These are phyloP conservation scores for Dioscorea alata DNA, from an alignment of 106 monocot species.

Conservation along the genomic window DNA sequence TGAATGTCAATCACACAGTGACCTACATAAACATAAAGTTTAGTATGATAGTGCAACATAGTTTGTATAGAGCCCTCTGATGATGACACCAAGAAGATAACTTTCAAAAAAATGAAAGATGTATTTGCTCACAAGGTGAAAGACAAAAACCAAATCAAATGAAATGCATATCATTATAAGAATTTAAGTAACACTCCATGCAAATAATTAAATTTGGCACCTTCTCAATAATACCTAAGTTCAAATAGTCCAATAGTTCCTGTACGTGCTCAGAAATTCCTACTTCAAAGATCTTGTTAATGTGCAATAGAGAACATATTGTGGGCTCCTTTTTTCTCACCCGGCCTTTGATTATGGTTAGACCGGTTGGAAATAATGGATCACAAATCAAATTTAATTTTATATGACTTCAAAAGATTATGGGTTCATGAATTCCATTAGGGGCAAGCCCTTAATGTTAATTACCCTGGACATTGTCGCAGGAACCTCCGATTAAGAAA, in stretches of 20 bases:
- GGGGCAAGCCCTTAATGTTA: too few species aligned
- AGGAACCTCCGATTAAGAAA: too few species aligned
- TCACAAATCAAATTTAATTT: too few species aligned
- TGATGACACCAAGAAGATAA: neutral
- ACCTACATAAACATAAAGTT: slow-evolving; percentile 30
- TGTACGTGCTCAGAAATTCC: slow-evolving; percentile 74
- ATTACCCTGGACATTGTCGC: too few species aligned
- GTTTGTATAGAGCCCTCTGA: too few species aligned
- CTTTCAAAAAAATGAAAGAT: neutral
- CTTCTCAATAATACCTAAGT: slow-evolving; percentile 58
- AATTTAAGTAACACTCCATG: neutral
- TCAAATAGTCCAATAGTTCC: slow-evolving; percentile 50
- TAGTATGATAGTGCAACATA: too few species aligned
- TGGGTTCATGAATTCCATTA: too few species aligned
- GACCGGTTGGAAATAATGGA: too few species aligned
- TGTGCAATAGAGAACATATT: slow-evolving; percentile 75
- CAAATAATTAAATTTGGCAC: slow-evolving; percentile 15
- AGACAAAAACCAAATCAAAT: slow-evolving; percentile 72
- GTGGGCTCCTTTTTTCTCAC: too few species aligned
- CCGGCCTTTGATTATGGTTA: too few species aligned
- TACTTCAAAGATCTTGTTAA: slow-evolving; percentile 92
- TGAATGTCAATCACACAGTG: slow-evolving; percentile 76
- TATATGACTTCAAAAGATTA: too few species aligned
- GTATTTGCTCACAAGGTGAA: slow-evolving; percentile 64
- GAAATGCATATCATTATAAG: slow-evolving; percentile 33